These are phyloP conservation scores for Colletotrichum sp. DNA, from an alignment of 2,329 filamentous ascomycete species.

Conservation along the genomic window DNA sequence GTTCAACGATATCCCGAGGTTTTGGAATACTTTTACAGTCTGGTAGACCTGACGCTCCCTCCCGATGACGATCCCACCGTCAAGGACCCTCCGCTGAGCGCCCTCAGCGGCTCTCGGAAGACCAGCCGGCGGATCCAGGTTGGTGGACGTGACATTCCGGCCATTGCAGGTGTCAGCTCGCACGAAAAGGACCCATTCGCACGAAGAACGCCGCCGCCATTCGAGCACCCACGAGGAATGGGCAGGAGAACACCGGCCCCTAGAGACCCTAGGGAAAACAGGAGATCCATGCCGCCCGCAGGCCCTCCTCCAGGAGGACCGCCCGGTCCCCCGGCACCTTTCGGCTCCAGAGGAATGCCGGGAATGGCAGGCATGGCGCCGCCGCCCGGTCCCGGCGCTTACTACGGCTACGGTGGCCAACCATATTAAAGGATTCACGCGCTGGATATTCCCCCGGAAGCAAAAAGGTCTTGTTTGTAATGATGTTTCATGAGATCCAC, in stretches of 20 bases:
- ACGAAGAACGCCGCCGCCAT: conserved; percentile 40
- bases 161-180: conserved; percentile 41
- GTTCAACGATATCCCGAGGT: conserved; percentile 81
- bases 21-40: conserved; percentile 79
- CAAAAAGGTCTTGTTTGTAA: background rate
- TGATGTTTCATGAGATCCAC: conserved; percentile 13
- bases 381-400: background rate
- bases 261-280: conserved; percentile 25
- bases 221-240: conserved; percentile 21
- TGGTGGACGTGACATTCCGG: conserved; percentile 27
- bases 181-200: conserved; percentile 36
- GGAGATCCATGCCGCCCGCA: conserved; percentile 13
- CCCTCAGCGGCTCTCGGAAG: conserved; percentile 55
- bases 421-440: background rate
- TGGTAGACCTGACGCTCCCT: conserved; percentile 71
- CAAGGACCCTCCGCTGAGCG: conserved; percentile 64
- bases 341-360: background rate
- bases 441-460: background rate
- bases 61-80: conserved; percentile 64
- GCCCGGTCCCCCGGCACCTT: background rate
- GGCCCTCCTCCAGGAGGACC: background rate
- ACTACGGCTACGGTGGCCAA: conserved; percentile 11
- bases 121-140: conserved; percentile 36
- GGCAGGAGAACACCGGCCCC: conserved; percentile 45
- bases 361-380: conserved; percentile 1